A percentile compares a stretch with the other conserved stretches of the same genome.
These are phyloP conservation scores for Carex arenaria DNA, from an alignment of 202 grass and related monocot species.

Conservation along the genomic window DNA sequence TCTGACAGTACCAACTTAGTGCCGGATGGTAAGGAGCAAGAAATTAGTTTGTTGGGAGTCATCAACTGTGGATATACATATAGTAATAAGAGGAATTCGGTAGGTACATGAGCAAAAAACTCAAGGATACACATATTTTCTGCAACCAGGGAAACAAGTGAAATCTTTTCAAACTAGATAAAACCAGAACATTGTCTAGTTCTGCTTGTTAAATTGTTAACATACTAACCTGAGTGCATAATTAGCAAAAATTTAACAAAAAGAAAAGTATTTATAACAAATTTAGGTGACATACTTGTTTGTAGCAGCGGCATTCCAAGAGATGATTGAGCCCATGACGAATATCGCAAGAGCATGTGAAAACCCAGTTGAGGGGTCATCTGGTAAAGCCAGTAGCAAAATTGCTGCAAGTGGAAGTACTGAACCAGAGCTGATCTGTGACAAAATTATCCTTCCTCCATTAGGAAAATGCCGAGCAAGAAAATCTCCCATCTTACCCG, in stretches of 20 bases:
- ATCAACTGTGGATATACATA: background rate
- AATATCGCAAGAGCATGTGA: constrained; percentile 36
- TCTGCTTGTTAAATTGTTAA: background rate
- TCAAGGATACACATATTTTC: background rate
- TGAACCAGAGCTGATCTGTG: constrained; percentile 54
- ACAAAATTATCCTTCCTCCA: constrained; percentile 46
- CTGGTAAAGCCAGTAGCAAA: constrained; percentile 46
- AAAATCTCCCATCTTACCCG: constrained; percentile 55
- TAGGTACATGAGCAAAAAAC: background rate
- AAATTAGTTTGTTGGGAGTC: background rate
- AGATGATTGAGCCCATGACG: constrained; percentile 54
- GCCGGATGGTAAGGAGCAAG: background rate
- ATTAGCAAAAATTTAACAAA: background rate
- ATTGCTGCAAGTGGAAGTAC: constrained; percentile 49
- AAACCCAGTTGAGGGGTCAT: constrained; percentile 29
- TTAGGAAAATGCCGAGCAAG: constrained; percentile 40
- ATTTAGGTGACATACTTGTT: constrained; percentile 41
- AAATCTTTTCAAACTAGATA: background rate
- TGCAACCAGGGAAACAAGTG: background rate
- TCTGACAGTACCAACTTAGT: background rate
- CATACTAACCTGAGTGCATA: background rate
- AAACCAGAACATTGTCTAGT: background rate
- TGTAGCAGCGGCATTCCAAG: constrained; percentile 55
- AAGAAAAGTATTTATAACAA: constrained; percentile 1
- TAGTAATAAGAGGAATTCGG: background rate